Evolutionary conservation across 306 rosid genomes (phyloP), one percentile per base, ranked within the genome.

Genomic region (Fragaria vesca): DNA sequence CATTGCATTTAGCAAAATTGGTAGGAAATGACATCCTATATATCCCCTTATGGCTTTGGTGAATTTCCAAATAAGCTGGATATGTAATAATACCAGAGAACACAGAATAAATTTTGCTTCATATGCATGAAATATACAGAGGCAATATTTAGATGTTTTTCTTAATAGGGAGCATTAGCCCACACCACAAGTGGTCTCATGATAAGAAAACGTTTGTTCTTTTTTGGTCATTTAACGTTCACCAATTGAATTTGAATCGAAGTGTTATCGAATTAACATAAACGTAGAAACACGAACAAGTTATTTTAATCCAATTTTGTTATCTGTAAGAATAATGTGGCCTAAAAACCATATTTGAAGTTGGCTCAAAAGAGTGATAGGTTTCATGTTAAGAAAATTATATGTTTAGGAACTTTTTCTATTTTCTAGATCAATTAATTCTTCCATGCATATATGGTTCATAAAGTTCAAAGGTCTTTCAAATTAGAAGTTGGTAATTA

Each of bases 281-380:
- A 60, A 60, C 36, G 36, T 60, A 26, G 36, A 60, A 60, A 11
- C 17, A 60, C 2, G 17, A 60, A 60, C 34, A 26, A 26, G 36
- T 26, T 60, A 12, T 24, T 13, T 15, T 6, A 6, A 28, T 62
- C 68, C 43, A 12, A 2, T 62, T 30, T 30, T 62, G 42, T 30
- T 62, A 30, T 62, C 30, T 62, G 42, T 30, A 62, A 62, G 18
- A 62, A 62, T 62, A 42, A 62, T 12, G 68, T 62, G 40, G 13
- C n/a, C 20, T 62, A 0, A 30, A 28, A 62, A 62, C 68, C 68
- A 62, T 62, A 62, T 62, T 12, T 62, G 68, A 62, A 62, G 68
- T 15, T 26, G 67, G 67, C 42, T 62, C 40, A 30, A 26, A 62
- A 62, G 20, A 62, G 66, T 62, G 2, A 30, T 30, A 62, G 1